These are phyloP conservation scores for Colletotrichum karsti DNA, from an alignment of 2,329 filamentous ascomycete species.

Conservation along the genomic window DNA sequence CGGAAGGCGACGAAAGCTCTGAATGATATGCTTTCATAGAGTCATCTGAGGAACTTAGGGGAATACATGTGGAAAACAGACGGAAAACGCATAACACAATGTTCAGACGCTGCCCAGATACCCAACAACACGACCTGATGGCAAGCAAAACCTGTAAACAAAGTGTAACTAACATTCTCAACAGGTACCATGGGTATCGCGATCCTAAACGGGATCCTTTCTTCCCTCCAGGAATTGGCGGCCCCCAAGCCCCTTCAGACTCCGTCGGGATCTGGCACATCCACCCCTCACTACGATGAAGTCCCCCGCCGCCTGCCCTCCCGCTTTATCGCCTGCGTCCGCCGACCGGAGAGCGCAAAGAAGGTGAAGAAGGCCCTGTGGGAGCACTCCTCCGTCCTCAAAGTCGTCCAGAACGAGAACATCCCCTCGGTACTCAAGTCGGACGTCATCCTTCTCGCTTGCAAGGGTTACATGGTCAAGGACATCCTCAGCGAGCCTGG, in stretches of 20 bases:
- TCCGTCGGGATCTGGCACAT: constrained; percentile 46
- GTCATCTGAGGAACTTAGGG: no score
- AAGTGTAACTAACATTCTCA: constrained; percentile 12
- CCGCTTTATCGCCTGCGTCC: constrained; percentile 84
- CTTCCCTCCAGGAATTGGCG: constrained; percentile 67
- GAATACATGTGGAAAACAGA: no score
- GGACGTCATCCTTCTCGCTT: constrained; percentile 80
- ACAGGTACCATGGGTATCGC: constrained; percentile 86
- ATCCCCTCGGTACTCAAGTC: constrained; percentile 71
- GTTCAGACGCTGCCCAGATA: no score
- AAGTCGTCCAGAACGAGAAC: constrained; percentile 77
- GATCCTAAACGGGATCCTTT: constrained; percentile 82
- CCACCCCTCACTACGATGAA: constrained; percentile 52
- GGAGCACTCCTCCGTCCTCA: constrained; percentile 69
- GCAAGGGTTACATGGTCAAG: constrained; percentile 80
- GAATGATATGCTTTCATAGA: no score
- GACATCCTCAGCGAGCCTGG: constrained; percentile 73
- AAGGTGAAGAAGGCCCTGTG: constrained; percentile 73
- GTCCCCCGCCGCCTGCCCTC: constrained; percentile 70
- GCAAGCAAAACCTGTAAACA: no score
- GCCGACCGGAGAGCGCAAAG: constrained; percentile 73
- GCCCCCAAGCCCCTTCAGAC: constrained; percentile 54
- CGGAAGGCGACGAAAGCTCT: no score
- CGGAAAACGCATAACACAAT: no score
- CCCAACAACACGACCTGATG: no score